phyloP scores from a whole-genome alignment of 768 basidiomycete species.

The Phlegmacium glaucopus region DNA sequence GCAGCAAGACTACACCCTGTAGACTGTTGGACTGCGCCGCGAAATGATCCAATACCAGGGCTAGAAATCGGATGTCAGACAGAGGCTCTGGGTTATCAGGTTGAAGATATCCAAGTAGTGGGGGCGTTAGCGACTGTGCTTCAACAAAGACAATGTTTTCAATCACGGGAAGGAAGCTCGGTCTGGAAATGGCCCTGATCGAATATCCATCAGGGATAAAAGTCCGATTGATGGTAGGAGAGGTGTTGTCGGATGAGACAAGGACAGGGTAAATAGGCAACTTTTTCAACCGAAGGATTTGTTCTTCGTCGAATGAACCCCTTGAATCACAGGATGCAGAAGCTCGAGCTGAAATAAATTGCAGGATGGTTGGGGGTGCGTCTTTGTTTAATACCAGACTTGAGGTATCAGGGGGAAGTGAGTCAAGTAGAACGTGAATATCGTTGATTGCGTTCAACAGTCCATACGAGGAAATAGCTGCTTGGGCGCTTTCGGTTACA shows the following conservation, averaged over 20 bases:
- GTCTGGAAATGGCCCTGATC: too few species aligned
- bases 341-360: conserved; percentile 8
- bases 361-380: conserved; percentile 9
- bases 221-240: too few species aligned
- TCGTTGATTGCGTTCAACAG: conserved; percentile 20
- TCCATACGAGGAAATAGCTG: conserved; percentile 13
- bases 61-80: conserved; percentile 21
- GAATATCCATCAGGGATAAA: too few species aligned
- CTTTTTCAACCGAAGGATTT: conserved; percentile 9
- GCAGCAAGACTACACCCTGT: conserved; percentile 23
- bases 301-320: conserved; percentile 7
- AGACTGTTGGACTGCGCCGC: conserved; percentile 20
- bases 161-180: too few species aligned
- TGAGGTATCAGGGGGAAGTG: conserved; percentile 9
- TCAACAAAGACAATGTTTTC: conserved; percentile 25
- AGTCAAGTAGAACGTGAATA: conserved; percentile 30
- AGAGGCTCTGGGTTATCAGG: conserved; percentile 12
- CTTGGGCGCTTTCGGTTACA: conserved; percentile 16
- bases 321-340: neutral
- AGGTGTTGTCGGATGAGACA: too few species aligned
- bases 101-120: conserved; percentile 23
- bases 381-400: conserved; percentile 2
- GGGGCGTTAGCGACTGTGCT: conserved; percentile 13
- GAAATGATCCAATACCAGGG: conserved; percentile 26
- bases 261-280: conserved; percentile 29